Base-by-base conservation (phyloP, 768 basidiomycete genomes). In the Cubamyces lactineus region DNA sequence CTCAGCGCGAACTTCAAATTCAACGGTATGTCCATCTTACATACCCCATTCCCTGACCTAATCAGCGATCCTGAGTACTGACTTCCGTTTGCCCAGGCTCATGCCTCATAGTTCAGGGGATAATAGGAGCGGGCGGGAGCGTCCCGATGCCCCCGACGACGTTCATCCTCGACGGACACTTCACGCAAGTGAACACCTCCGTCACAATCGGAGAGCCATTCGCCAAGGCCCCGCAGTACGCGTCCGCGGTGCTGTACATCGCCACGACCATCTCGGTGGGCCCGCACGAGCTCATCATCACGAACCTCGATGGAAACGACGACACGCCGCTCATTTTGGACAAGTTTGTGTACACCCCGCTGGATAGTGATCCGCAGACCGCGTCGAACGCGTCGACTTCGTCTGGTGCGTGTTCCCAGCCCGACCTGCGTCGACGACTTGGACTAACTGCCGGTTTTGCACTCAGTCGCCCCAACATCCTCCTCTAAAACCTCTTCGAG, bases 1-100 rank as follows among this genome's bases (percentile, higher is more conserved):
- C 56, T 57, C 56, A 49, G 34, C 21, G 56, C 56, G 45, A 57
- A 57, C 46, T 57, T 56, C 55, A 56, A 56, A 38, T 57, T 57
- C 47, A 57, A 57, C 19, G 56, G 56, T 57, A 28, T 5, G 56
- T 23, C 45, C 7, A 5, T 15, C n/a, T 23, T 28, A 19, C 34
- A 9, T 21, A 19, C 38, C 28, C 28, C 28, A 28, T 17, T 3
- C 15, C 1, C 40, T 3, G 28, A 9, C 34, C 11, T 11, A 9
- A 34, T 34, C 34, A 9, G 11, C 34, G 34, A 11, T 11, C 34
- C 9, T 34, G 34, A 34, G 34, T 9, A 9, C 34, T 34, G 34
- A 34, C 51, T 11, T 21, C 23, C 51, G 9, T 15, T 6, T 16
- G 21, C 5, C 7, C n/a, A 55, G 53, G 53, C 17, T 55, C 53